Evolutionary conservation across 768 basidiomycete species (phyloP), one percentile per base, ranked within the genome.

Genomic region (Lanmaoa rubissima): DNA sequence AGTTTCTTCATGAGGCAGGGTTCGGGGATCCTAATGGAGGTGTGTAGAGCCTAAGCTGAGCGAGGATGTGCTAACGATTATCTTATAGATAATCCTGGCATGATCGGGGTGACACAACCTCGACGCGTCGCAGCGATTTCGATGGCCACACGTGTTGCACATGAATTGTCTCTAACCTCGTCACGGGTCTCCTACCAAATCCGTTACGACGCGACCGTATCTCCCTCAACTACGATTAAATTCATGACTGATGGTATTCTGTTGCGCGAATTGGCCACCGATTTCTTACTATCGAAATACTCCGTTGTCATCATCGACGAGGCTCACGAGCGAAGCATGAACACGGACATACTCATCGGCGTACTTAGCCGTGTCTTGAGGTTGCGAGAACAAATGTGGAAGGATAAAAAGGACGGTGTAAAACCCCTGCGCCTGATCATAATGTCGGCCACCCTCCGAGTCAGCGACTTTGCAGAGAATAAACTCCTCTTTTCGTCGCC

Each of bases 161-260:
- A 90, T 48, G 97, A 99, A 73, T 77, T 99, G n/a, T 89, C 90
- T 6, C 76, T 98, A 14, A 81, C 90, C 1, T 78, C 88, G 1
- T 87, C 88, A 1, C 79, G 82, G 26, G 92, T 98, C 7, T 96
- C 97, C 0, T 95, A 98, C 72, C 95, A 98, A 71, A 98, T 99
- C 59, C 90, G 97, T 58, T 99, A 98, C 68, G 96, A 98, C 62
- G 90, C 93, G 1, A 98, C 94, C 1, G 87, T 94, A 0, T 94
- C 94, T 4, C 80, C 92, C 1, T 79, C 84, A 21, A 99, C 97
- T 2, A 87, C 87, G 9, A 94, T 99, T 78, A 98, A 98, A 72
- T 99, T 98, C 78, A 98, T 98, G 95, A 99, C 97, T 7, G 97
- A 99, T 65, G 97, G 97, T 76, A 94, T 99, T 28, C 76, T 99